These are phyloP conservation scores for Myxozyma monticola DNA, from an alignment of 805 yeast species.

Conservation along the genomic window DNA sequence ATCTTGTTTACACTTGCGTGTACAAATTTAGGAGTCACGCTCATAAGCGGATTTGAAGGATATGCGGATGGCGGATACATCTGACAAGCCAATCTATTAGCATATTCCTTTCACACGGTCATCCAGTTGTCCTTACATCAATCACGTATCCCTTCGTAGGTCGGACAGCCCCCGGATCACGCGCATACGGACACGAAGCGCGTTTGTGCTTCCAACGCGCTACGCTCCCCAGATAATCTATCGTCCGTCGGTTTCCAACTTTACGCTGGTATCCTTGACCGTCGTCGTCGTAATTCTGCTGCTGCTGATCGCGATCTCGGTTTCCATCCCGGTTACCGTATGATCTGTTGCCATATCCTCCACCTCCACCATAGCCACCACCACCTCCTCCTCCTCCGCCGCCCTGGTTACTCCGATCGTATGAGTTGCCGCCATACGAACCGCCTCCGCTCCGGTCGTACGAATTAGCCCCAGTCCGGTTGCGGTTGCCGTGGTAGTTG, in stretches of 20 bases:
- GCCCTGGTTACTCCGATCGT: background rate
- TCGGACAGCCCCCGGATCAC: constrained; percentile 36
- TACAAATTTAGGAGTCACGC: constrained; percentile 76
- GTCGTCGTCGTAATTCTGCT: constrained; percentile 13
- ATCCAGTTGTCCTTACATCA: constrained; percentile 25
- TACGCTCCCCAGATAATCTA: constrained; percentile 75
- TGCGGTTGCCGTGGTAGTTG: no score
- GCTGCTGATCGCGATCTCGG: background rate
- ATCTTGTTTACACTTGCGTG: constrained; percentile 90
- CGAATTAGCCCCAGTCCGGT: no score
- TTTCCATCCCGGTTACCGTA: background rate
- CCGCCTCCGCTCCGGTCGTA: no score
- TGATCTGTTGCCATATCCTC: no score
- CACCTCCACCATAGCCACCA: constrained; percentile 1
- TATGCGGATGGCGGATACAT: constrained; percentile 67
- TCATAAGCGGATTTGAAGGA: constrained; percentile 52
- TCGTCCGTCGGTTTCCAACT: constrained; percentile 63
- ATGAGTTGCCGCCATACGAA: no score
- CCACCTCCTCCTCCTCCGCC: background rate
- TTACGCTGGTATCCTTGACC: constrained; percentile 17
- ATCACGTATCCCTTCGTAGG: constrained; percentile 69
- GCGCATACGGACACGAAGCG: constrained; percentile 39
- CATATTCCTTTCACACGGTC: constrained; percentile 36
- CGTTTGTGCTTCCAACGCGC: constrained; percentile 59
- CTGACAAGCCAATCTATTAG: constrained; percentile 1